Base-by-base conservation (phyloP, 768 basidiomycete genomes). In the Termitomyces eurrhizus region DNA sequence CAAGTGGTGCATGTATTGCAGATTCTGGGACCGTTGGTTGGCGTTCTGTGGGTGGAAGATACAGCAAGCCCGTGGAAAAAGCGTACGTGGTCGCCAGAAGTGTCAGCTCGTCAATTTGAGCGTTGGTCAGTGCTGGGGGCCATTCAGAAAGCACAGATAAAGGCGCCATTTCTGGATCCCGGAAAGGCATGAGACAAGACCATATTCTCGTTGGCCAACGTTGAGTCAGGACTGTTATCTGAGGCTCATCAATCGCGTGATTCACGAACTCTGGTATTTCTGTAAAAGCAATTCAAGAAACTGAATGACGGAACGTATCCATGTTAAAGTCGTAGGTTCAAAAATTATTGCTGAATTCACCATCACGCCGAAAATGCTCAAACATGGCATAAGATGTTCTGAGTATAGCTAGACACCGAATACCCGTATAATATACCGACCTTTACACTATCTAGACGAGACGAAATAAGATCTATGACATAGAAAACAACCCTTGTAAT, bases 1-100 rank as follows among this genome's bases (percentile, higher is more conserved):
- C 83, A 63, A 98, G 76, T 0, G 97, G 97, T 0, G 95, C 95
- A 69, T 97, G 92, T 65, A 95, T 92, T 0, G 87, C 88, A n/a
- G 87, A 84, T 12, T 84, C 83, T 2, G 89, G 85, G 49, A 75
- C 66, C 29, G 75, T 67, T 1, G 85, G 76, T 59, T 86, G 82
- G 36, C 72, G 77, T 9, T 76, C 65, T 1, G 75, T 72, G 3
- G 81, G 75, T 11, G 91, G 92, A 21, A 94, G 86, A 71, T 92
- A 93, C n/a, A 89, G 77, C 33, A 98, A 79, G 7, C 92, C 92
- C 70, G 90, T 88, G 2, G 93, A 83, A 53, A 98, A 80, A 3
- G 95, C 90, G 67, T 90, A 95, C 0, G 90, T 90, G 0, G 90
- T 85, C 0, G 93, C 90, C 36, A 85, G 77, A 18, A 83, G 72